Evolutionary conservation across 1,139 yeast genomes (phyloP), one percentile per base, ranked within the genome.

Genomic region (Yamadazyma oceani): DNA sequence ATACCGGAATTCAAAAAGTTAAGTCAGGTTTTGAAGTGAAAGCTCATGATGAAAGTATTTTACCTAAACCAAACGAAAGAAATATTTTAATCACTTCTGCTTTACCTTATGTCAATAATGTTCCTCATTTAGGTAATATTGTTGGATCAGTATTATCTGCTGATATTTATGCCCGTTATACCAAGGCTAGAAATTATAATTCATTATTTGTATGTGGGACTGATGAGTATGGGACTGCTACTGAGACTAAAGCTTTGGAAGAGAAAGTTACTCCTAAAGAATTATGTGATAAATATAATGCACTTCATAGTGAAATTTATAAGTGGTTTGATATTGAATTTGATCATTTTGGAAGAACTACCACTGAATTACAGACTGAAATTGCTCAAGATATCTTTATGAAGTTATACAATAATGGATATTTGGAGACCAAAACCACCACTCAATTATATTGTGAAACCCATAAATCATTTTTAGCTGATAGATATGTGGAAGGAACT

Each of bases 191-290:
- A 69, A 87, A 89, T 62, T 83, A 85, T 69, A 92, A 90, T 59
- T 74, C 96, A 16, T 68, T 92, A 45, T 92, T 71, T 55, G 67
- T 92, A 42, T 89, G 98, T 66, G 99, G 99, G 66, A 94, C 98
- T 26, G 99, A 92, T 60, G 99, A 92, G 66, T 94, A 92, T 60
- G 99, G 99, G 60, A 92, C 99, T 44, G 99, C 99, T 36, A 92
- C 98, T 17, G 99, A 92, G 64, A 94, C 98, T 26, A 92, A 92
- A 66, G 98, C 98, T 9, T 70, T 92, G 41, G 98, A 92, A 63
- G 97, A 92, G 57, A 82, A 85, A 32, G 83, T 87, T 44, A 76
- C 95, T 4, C 98, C 99, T 34, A 71, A 79, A 53, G 82, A 88
- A 56, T 73, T 92, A 53, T 92, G 97, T 72, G 88, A 85, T 62